Evolutionary conservation across 495 filamentous ascomycete species (phyloP).

Genomic region (Bacidia rubella): DNA sequence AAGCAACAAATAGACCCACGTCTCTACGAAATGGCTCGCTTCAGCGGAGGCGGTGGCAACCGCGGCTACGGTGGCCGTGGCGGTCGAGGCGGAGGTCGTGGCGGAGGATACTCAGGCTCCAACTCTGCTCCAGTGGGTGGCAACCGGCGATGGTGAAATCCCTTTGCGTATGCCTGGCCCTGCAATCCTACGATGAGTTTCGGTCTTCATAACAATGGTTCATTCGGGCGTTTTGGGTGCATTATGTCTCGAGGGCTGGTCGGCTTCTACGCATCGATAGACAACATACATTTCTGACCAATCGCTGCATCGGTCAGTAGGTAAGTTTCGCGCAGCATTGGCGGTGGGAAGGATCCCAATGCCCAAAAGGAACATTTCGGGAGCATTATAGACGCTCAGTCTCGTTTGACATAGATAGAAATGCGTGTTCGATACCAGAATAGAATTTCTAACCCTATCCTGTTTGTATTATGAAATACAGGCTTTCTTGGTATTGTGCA

Average conservation of each 20-base stretch:
- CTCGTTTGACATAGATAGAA: neutral
- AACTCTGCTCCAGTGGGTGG: constrained; percentile 50
- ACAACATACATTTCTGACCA: neutral
- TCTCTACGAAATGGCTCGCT: constrained; percentile 90
- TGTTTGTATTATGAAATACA: too few species aligned
- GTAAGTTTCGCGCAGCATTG: neutral
- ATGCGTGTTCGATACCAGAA: neutral
- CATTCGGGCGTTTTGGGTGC: constrained; percentile 2
- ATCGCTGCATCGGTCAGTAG: neutral
- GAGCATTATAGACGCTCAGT: neutral
- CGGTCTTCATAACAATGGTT: neutral
- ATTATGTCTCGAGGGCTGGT: neutral
- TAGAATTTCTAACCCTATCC: neutral
- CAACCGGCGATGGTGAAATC: constrained; percentile 47
- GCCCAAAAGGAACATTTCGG: neutral
- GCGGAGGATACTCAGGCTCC: constrained; percentile 48
- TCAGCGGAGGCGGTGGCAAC: constrained; percentile 67
- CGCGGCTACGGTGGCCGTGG: constrained; percentile 45
- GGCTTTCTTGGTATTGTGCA: too few species aligned
- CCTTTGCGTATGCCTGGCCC: neutral
- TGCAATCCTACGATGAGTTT: neutral
- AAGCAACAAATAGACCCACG: constrained; percentile 97
- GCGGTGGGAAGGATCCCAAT: neutral
- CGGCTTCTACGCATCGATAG: neutral
- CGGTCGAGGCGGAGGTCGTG: constrained; percentile 50